These are phyloP conservation scores for Pseudogymnoascus verrucosus DNA, from an alignment of 2,329 filamentous ascomycete genomes.

Conservation along the genomic window DNA sequence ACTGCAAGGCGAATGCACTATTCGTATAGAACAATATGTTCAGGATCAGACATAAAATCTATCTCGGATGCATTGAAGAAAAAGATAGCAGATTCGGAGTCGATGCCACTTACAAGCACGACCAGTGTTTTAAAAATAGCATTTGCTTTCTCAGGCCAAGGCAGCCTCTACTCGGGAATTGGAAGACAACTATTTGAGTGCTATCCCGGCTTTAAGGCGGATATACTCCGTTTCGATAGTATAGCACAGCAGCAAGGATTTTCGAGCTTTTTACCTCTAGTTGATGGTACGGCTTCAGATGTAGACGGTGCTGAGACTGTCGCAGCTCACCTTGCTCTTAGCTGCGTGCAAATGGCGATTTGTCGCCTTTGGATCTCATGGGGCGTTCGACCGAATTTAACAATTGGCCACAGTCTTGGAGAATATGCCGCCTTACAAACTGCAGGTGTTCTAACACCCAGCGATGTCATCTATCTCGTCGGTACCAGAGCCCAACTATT, in stretches of 20 bases:
- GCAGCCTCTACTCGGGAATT: constrained; percentile 30
- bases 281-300: constrained; percentile 33
- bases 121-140: constrained; percentile 17
- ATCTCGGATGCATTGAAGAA: background rate
- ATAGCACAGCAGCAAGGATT: constrained; percentile 7
- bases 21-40: constrained; percentile 43
- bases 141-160: constrained; percentile 18
- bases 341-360: constrained; percentile 45
- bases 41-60: constrained; percentile 29
- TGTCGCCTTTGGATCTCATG: constrained; percentile 45
- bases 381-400: constrained; percentile 45
- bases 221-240: background rate
- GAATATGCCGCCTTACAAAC: constrained; percentile 65
- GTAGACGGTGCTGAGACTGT: constrained; percentile 38
- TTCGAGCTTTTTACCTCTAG: constrained; percentile 22
- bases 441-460: constrained; percentile 60
- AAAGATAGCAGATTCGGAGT: constrained; percentile 34
- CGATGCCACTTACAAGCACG: constrained; percentile 28
- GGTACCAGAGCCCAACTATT: constrained; percentile 58
- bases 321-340: constrained; percentile 43
- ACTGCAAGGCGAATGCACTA: constrained; percentile 45
- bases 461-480: constrained; percentile 64
- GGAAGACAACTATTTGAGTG: background rate
- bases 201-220: constrained; percentile 29
- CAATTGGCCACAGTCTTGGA: constrained; percentile 55